phyloP scores from a whole-genome alignment of 208 protist species.

The Leptomonas pyrrhocoris region DNA sequence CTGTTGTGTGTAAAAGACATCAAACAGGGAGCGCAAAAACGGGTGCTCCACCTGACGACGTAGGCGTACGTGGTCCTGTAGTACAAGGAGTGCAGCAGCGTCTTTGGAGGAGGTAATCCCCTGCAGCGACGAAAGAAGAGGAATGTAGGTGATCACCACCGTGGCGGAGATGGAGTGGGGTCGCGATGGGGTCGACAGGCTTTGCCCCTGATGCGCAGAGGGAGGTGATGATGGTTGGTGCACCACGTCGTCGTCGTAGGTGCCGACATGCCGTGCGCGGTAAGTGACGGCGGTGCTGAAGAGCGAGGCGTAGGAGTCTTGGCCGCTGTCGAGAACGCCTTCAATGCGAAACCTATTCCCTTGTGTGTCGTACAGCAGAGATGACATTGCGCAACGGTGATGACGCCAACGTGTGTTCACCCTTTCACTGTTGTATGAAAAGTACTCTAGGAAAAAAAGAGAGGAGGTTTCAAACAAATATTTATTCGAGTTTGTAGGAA shows the following conservation, averaged over 20 bases:
- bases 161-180: not conserved
- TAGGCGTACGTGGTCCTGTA: constrained; percentile 18
- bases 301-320: constrained; percentile 24
- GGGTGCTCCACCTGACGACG: constrained; percentile 29
- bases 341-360: constrained; percentile 23
- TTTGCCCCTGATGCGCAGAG: not conserved
- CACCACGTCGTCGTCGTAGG: not conserved
- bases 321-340: not conserved
- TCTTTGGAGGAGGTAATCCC: constrained; percentile 5
- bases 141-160: constrained; percentile 31
- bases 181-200: not conserved
- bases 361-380: constrained; percentile 11
- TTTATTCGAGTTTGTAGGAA: too few relatives aligned
- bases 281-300: constrained; percentile 17
- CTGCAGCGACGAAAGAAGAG: constrained; percentile 24
- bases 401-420: not conserved
- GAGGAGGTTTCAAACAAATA: too few relatives aligned
- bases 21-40: constrained; percentile 23
- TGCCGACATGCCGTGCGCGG: constrained; percentile 10
- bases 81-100: not conserved
- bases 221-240: not conserved
- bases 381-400: constrained; percentile 5
- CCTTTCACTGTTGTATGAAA: too few relatives aligned
- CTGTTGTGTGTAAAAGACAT: constrained; percentile 31
- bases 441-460: constrained; percentile 2